Percentiles rank a stretch among this genome's conserved stretches.
Evolutionary conservation across 2,329 filamentous ascomycete species (phyloP).

Genomic region (Penicillium thymicola): DNA sequence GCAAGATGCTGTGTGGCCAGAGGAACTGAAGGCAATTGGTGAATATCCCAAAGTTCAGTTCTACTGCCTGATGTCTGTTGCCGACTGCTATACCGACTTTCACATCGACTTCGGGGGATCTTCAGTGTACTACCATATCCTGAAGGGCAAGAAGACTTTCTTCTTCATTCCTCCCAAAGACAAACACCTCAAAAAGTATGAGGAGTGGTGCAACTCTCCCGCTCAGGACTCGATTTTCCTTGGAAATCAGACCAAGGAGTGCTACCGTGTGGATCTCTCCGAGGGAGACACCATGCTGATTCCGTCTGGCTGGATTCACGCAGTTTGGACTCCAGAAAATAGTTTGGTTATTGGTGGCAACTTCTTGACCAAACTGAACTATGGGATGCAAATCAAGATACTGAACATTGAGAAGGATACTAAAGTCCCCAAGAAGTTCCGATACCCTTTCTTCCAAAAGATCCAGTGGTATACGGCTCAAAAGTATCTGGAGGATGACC

Average conservation of each 20-base stretch:
- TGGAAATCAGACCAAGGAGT: conserved; percentile 62
- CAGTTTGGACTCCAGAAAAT: conserved; percentile 67
- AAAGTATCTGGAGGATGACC: conserved; percentile 62
- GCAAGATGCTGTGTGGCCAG: conserved; percentile 52
- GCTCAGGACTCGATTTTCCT: conserved; percentile 65
- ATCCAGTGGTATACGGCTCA: conserved; percentile 67
- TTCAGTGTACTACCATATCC: conserved; percentile 67
- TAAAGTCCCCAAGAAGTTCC: conserved; percentile 62
- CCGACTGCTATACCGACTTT: conserved; percentile 69
- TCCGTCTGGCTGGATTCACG: conserved; percentile 69
- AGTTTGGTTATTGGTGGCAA: conserved; percentile 70
- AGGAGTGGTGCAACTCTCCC: conserved; percentile 67
- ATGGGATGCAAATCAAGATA: conserved; percentile 64
- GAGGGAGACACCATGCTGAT: conserved; percentile 69
- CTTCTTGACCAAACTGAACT: conserved; percentile 64
- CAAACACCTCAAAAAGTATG: conserved; percentile 66
- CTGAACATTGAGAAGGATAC: conserved; percentile 65
- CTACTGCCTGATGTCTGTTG: conserved; percentile 68
- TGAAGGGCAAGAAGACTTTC: conserved; percentile 67
- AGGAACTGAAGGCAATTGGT: conserved; percentile 51
- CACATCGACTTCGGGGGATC: conserved; percentile 70
- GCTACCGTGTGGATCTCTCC: conserved; percentile 63
- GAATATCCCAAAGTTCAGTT: conserved; percentile 64
- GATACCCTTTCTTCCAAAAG: conserved; percentile 67
- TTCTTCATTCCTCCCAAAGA: conserved; percentile 69